Conservation (phyloP, 805 yeast genomes). For the Yamadazyma akitaensis region DNA sequence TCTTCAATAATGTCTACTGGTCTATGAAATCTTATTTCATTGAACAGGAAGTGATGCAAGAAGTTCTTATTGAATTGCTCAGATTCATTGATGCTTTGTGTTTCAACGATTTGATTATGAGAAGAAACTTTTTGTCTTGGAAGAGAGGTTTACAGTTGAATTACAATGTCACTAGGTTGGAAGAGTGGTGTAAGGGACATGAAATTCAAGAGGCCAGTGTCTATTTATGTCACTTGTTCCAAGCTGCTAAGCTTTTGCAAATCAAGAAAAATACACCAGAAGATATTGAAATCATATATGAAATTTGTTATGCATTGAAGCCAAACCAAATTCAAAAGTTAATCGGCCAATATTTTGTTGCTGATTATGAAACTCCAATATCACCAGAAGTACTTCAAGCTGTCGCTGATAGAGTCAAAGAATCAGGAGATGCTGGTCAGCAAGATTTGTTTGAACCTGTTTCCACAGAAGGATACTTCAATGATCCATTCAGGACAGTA, state of each 20-base stretch:
- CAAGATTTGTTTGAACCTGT: constrained; percentile 70
- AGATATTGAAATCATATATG: constrained; percentile 89
- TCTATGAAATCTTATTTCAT: constrained; percentile 88
- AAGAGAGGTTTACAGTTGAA: constrained; percentile 95
- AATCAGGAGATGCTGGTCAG: constrained; percentile 45
- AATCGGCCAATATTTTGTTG: constrained; percentile 82
- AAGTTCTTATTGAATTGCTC: constrained; percentile 78
- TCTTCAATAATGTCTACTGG: constrained; percentile 88
- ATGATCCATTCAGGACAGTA: constrained; percentile 77
- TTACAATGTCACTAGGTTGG: constrained; percentile 92
- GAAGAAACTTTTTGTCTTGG: constrained; percentile 94
- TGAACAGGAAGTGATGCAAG: constrained; percentile 79
- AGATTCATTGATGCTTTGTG: constrained; percentile 88
- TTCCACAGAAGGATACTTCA: constrained; percentile 69
- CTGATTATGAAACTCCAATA: constrained; percentile 93
- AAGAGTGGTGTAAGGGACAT: constrained; percentile 97
- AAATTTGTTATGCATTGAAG: constrained; percentile 88
- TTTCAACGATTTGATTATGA: constrained; percentile 92
- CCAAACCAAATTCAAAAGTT: constrained; percentile 95
- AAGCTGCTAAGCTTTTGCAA: constrained; percentile 90
- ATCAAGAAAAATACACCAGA: constrained; percentile 84
- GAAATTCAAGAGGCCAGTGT: constrained; percentile 84
- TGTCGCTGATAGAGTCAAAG: constrained; percentile 76
- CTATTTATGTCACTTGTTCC: constrained; percentile 80
- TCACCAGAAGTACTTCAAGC: constrained; percentile 75